phyloP scores from a whole-genome alignment of 129 eudicot genomes.

The Ambrosia trifida region DNA sequence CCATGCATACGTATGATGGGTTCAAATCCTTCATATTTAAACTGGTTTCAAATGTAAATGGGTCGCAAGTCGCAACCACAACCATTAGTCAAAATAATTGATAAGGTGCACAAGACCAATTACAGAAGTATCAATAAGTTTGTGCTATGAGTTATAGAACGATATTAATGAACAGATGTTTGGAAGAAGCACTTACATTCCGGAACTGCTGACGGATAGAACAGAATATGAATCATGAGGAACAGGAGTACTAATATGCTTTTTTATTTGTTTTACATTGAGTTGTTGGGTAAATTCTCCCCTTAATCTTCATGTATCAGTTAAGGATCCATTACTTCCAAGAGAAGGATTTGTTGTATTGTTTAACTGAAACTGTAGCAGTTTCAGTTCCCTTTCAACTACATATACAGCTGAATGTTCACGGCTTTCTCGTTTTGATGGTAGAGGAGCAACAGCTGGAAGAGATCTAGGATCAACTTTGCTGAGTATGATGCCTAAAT shows the following conservation, averaged over 20 bases:
- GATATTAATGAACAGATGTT: conserved; percentile 11
- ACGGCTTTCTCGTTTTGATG: conserved; percentile 81
- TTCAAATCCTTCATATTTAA: conserved; percentile 4
- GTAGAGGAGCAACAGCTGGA: conserved; percentile 89
- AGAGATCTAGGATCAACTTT: conserved; percentile 92
- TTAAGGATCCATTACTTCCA: conserved; percentile 79
- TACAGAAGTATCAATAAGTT: conserved; percentile 12
- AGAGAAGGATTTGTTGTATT: conserved; percentile 78
- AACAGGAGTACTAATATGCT: conserved; percentile 90
- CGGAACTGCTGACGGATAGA: conserved; percentile 92
- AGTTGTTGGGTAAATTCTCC: conserved; percentile 80
- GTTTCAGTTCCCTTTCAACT: conserved; percentile 81
- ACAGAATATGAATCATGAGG: conserved; percentile 95
- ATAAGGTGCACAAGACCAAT: conserved; percentile 12
- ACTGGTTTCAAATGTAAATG: not conserved
- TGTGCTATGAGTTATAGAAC: not conserved
- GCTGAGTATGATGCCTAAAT: conserved; percentile 79
- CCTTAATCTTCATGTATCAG: conserved; percentile 68
- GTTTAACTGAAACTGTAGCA: conserved; percentile 79
- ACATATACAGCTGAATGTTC: conserved; percentile 93
- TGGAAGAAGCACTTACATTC: conserved; percentile 64
- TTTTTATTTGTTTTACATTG: conserved; percentile 85
- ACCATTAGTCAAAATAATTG: not conserved
- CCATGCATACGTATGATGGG: no score
- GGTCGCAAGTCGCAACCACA: not conserved